These are phyloP conservation scores for Penicillium chermesinum DNA, from an alignment of 495 filamentous ascomycete genomes.

Conservation along the genomic window DNA sequence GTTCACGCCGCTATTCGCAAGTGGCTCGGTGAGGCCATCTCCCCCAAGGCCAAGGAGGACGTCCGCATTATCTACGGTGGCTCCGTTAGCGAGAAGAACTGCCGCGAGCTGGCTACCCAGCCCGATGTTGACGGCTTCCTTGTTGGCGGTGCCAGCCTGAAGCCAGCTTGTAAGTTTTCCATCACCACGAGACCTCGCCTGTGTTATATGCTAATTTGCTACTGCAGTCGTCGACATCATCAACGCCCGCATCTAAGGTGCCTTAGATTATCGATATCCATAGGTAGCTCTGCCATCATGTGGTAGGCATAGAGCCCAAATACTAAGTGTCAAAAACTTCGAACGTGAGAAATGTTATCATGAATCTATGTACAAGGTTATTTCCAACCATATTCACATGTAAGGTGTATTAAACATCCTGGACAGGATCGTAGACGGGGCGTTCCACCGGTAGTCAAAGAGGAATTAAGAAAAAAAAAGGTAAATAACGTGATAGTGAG, in stretches of 20 bases:
- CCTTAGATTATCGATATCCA: slow-evolving; percentile 17
- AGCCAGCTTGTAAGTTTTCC: slow-evolving; percentile 84
- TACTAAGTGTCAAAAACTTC: slow-evolving; percentile 18
- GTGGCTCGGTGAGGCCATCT: slow-evolving; percentile 76
- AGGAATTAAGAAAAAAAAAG: too few species aligned
- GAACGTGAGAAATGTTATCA: slow-evolving; percentile 27
- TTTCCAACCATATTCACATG: slow-evolving; percentile 13
- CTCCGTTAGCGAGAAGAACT: slow-evolving; percentile 97
- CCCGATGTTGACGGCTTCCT: slow-evolving; percentile 96
- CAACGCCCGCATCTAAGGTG: slow-evolving; percentile 50
- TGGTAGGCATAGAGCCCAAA: slow-evolving; percentile 4
- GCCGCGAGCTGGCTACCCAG: slow-evolving; percentile 84
- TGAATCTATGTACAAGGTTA: slow-evolving; percentile 33
- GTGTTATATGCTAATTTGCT: too few species aligned
- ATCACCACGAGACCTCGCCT: too few species aligned
- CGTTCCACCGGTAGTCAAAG: too few species aligned
- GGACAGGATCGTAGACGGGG: too few species aligned
- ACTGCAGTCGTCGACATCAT: slow-evolving; percentile 67
- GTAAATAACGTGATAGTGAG: too few species aligned
- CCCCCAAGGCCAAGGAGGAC: slow-evolving; percentile 62
- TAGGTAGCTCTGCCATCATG: slow-evolving; percentile 1
- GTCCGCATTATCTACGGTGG: slow-evolving; percentile 94
- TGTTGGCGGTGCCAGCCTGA: slow-evolving; percentile 95
- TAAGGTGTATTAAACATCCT: slow-evolving; percentile 13
- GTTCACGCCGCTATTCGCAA: slow-evolving; percentile 87